A percentile compares a stretch with the other conserved stretches of the same genome.
Evolutionary conservation across 2,329 filamentous ascomycete species (phyloP).

Genomic region (Truncatella angustata): DNA sequence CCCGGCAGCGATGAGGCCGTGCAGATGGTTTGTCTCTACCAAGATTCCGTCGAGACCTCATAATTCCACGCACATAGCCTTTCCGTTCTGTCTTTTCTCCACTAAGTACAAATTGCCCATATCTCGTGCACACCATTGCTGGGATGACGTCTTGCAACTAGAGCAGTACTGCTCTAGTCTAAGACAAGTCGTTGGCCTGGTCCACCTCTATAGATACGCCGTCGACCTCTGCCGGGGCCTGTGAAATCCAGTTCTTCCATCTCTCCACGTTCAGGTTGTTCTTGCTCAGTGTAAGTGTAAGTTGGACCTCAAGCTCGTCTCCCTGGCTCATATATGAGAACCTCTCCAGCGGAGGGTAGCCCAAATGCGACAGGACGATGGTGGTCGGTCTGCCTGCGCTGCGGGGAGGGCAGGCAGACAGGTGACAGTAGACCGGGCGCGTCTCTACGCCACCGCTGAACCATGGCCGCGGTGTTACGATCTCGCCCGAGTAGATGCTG

Average conservation of each 20-base stretch:
- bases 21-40: too few species aligned
- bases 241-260: conserved; percentile 9
- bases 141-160: too few species aligned
- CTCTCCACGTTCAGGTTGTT: neutral
- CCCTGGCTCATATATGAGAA: neutral
- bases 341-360: neutral
- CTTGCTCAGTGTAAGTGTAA: neutral
- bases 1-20: too few species aligned
- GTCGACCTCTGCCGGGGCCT: conserved; percentile 7
- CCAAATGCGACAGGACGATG: conserved; percentile 1
- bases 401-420: neutral
- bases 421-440: conserved; percentile 9
- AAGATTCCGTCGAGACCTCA: too few species aligned
- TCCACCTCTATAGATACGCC: neutral
- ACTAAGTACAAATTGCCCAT: too few species aligned
- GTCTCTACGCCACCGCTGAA: neutral
- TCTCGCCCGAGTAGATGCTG: neutral
- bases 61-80: too few species aligned
- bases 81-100: too few species aligned
- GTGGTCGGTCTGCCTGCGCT: neutral
- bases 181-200: neutral
- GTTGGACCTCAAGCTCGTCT: neutral
- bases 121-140: too few species aligned
- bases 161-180: neutral
- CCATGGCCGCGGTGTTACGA: neutral